Base-by-base conservation (phyloP, 192 early-diverging fungal species). In the Diversispora epigaea region DNA sequence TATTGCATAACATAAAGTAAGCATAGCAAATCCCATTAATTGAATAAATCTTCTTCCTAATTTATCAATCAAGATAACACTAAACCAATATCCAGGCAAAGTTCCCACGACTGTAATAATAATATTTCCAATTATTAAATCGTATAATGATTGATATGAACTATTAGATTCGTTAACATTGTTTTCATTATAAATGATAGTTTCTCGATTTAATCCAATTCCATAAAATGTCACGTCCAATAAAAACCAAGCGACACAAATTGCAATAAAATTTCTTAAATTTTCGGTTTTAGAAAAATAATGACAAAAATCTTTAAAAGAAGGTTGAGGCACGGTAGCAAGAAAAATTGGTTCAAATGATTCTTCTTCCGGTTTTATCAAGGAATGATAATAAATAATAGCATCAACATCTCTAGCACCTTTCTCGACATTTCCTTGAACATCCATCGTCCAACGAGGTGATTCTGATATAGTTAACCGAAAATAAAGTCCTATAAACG, bases 11-110 rank as follows among this genome's bases (percentile, higher is more conserved):
- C 85, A 60, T 15, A 63, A 6, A 15, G 89, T 85, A 49, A 96
- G 79, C 70, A 91, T 82, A 25, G 67, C 81, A 79, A 96, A 98
- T 54, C 96, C 96, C 75, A 92, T 80, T 57, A 93, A 84, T 78
- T 97, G 95, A 69, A 98, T 98, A 46, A 82, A 85, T 78, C 92
- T 94, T 78, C 96, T 93, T 62, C 96, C 96, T 9, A 94, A 70
- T 52, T 79, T 80, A 64, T 98, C 96, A 44, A 98, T 91, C 17
- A 90, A 85, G 55, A 92, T 90, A 72, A 98, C 95, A 1, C 91
- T 81, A 75, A 94, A 84, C 93, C 92, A 96, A 90, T 97, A 98
- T n/a, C 96, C 96, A 32, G 96, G 96, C 8, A 98, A 83, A 21
- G 89, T 85, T 19, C 93, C 93, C 12, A 92, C 79, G 10, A 93